Percentiles rank a stretch among this genome's conserved stretches.
phyloP scores from a whole-genome alignment of 306 rosid genomes.

The Dalbergia oliveri region DNA sequence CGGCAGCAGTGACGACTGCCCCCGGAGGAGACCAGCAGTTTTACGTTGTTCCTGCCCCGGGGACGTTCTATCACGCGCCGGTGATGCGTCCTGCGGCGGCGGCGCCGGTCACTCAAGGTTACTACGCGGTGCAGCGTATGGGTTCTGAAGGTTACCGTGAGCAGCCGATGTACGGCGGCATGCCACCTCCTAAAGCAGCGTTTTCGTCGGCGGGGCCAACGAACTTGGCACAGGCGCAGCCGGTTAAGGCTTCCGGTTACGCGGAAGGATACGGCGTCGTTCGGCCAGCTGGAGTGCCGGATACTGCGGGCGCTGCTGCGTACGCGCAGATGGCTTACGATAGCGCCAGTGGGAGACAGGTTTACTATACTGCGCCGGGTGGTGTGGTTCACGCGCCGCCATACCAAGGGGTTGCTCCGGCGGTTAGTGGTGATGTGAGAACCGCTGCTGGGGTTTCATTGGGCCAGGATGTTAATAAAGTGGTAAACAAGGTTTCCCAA shows the following conservation, averaged over 20 bases:
- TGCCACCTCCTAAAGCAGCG: conserved; percentile 35
- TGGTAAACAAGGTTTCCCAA: conserved; percentile 66
- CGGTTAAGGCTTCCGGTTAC: conserved; percentile 51
- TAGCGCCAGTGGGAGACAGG: conserved; percentile 72
- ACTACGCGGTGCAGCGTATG: conserved; percentile 71
- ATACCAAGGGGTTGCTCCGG: conserved; percentile 56
- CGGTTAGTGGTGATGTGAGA: conserved; percentile 52
- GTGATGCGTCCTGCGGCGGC: conserved; percentile 52
- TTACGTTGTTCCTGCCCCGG: conserved; percentile 66
- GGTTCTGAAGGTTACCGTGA: conserved; percentile 75
- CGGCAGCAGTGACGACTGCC: conserved; percentile 47
- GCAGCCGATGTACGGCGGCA: conserved; percentile 63
- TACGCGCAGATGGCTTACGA: conserved; percentile 66
- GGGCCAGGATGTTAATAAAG: conserved; percentile 74
- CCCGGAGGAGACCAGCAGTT: conserved; percentile 61
- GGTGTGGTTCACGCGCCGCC: conserved; percentile 61
- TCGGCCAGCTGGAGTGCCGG: conserved; percentile 50
- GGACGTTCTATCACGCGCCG: conserved; percentile 61
- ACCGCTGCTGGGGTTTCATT: conserved; percentile 46
- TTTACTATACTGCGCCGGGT: conserved; percentile 70
- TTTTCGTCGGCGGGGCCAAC: conserved; percentile 48
- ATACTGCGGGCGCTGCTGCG: conserved; percentile 37
- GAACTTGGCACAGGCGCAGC: conserved; percentile 52
- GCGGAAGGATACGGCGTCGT: conserved; percentile 60
- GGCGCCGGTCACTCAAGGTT: conserved; percentile 62